These are phyloP conservation scores for Trichoderma asperelloides DNA, from an alignment of 495 filamentous ascomycete genomes.

Conservation along the genomic window DNA sequence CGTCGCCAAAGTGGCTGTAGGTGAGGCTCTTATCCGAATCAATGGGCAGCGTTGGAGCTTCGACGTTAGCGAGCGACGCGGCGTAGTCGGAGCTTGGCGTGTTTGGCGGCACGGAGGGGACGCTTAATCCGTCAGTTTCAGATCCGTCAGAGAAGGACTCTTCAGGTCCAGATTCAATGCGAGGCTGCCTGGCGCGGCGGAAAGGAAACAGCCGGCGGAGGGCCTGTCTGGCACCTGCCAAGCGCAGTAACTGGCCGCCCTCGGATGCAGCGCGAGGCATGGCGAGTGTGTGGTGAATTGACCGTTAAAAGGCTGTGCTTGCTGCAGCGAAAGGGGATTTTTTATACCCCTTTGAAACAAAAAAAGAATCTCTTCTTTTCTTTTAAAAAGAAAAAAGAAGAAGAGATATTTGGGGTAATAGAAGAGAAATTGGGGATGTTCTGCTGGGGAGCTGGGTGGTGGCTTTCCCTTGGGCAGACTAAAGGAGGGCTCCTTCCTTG, in stretches of 20 bases:
- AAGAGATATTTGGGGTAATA: too few species aligned
- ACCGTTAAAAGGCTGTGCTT: background rate
- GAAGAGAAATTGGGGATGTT: background rate
- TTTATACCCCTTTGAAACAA: background rate
- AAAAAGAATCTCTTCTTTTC: background rate
- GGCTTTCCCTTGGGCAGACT: too few species aligned
- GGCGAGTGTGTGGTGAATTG: background rate
- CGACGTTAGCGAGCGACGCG: too few species aligned
- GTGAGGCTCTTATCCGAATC: too few species aligned
- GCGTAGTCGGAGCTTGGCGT: too few species aligned
- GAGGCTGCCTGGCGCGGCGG: background rate
- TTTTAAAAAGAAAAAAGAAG: background rate
- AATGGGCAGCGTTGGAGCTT: too few species aligned
- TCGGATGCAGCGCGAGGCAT: background rate
- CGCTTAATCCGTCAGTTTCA: background rate
- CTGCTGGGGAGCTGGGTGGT: background rate
- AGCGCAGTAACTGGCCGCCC: background rate
- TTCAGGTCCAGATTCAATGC: background rate
- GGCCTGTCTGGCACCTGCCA: conserved; percentile 6
- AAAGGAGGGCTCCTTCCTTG: too few species aligned
- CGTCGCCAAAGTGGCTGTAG: background rate
- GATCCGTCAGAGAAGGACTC: background rate
- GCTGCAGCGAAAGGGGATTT: background rate
- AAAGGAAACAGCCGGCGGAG: background rate
- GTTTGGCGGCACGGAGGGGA: background rate